Base-by-base conservation (phyloP, 768 basidiomycete genomes). In the Hericium coralloides region DNA sequence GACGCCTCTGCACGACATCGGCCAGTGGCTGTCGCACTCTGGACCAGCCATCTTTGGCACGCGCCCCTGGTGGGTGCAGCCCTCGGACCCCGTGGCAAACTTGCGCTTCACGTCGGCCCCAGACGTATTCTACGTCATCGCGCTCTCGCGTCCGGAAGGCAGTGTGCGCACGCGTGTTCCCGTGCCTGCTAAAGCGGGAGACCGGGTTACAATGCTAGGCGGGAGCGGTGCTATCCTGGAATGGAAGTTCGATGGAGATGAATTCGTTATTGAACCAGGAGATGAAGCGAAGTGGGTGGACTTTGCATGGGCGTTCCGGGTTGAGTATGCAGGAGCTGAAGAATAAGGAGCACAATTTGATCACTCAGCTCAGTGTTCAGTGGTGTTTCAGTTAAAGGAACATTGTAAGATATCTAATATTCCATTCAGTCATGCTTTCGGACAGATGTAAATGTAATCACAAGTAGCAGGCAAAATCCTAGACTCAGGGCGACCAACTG, bases 101-200 rank as follows among this genome's bases (percentile, higher is more conserved):
- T 55, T 70, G 2, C 67, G 70, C 2, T 71, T 71, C 60, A 71
- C 70, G 5, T 64, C 63, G 20, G 69, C 65, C 2, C 31, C 55
- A 1, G 48, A 23, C n/a, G 56, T 66, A 12, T 70, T 71, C 60
- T 70, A 65, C 60, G 65, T 71, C 56, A 60, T 65, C 41, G 64
- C 69, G 3, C 52, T 70, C 15, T 55, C 49, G 3, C 23, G 53
- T 9, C 60, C 61, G 10, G 25, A 53, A 2, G 49, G 47, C 23
- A 54, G 53, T 9, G 22, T 38, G 14, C 4, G 26, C 0, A 55
- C 53, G 12, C 20, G 31, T 10, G 55, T 53, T 10, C 62, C 57
- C 15, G 43, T 65, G 3, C 64, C 64, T 8, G 52, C 59, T 20
- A 37, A 12, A 20, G 17, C 25, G 15, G 55, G 60, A 10, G 64